Conservation (phyloP, 108 stramenopile genomes). For the Nannochloropsis granulata region DNA sequence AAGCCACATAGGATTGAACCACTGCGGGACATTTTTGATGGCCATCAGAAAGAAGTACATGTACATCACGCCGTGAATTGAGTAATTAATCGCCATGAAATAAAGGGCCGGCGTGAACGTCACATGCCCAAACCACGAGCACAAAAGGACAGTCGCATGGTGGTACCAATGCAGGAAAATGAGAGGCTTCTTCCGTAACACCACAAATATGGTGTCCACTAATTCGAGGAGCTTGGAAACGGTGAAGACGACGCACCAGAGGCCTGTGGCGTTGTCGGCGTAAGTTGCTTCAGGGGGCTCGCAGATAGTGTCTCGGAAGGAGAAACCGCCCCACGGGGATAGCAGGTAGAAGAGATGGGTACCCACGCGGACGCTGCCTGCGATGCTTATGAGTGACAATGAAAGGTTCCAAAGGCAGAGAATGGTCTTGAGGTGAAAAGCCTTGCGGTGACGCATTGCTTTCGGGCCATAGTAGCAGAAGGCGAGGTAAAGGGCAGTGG, state of each 20-base stretch:
- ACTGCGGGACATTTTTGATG: background rate
- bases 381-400: slow-evolving; percentile 18
- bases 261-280: slow-evolving; percentile 32
- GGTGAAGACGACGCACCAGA: slow-evolving; percentile 43
- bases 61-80: slow-evolving; percentile 95
- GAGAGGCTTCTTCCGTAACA: slow-evolving; percentile 41
- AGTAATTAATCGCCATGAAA: slow-evolving; percentile 84
- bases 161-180: slow-evolving; percentile 53
- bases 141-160: slow-evolving; percentile 48
- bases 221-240: slow-evolving; percentile 44
- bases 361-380: slow-evolving; percentile 1
- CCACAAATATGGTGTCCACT: slow-evolving; percentile 46
- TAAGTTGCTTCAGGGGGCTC: slow-evolving; percentile 9
- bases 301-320: slow-evolving; percentile 36
- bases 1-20: slow-evolving; percentile 23
- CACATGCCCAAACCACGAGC: slow-evolving; percentile 45
- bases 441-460: slow-evolving; percentile 16
- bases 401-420: slow-evolving; percentile 22
- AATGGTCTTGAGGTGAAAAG: slow-evolving; percentile 16
- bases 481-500: slow-evolving; percentile 1
- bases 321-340: background rate
- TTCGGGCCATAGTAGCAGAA: slow-evolving; percentile 16
- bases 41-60: slow-evolving; percentile 79
- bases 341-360: slow-evolving; percentile 21
- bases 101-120: slow-evolving; percentile 37